Evolutionary conservation across 495 filamentous ascomycete genomes (phyloP).

Genomic region (Daldinia loculata): DNA sequence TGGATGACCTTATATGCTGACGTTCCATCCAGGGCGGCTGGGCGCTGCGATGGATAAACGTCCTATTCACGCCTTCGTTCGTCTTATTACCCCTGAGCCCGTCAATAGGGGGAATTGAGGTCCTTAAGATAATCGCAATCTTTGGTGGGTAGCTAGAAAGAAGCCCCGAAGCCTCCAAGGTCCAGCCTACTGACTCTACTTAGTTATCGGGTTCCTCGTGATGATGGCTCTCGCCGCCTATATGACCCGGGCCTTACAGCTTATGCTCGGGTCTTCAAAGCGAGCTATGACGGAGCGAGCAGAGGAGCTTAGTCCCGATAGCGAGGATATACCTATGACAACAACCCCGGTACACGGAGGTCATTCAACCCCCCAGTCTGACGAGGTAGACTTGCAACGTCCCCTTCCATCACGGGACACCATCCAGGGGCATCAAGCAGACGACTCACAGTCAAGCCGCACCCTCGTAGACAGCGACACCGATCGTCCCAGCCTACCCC

Average conservation of each 20-base stretch:
- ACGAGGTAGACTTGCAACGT: constrained; percentile 26
- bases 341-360: constrained; percentile 14
- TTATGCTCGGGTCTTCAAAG: constrained; percentile 58
- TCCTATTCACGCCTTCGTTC: constrained; percentile 65
- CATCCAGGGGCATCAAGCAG: constrained; percentile 11
- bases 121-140: constrained; percentile 62
- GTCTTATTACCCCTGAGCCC: constrained; percentile 62
- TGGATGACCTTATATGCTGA: constrained; percentile 1
- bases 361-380: constrained; percentile 15
- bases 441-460: not conserved
- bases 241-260: constrained; percentile 58
- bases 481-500: not conserved
- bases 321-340: constrained; percentile 53
- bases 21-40: constrained; percentile 56
- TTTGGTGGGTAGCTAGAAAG: constrained; percentile 51
- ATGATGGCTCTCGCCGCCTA: constrained; percentile 59
- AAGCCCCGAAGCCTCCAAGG: not conserved
- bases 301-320: constrained; percentile 56
- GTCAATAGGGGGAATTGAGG: constrained; percentile 59
- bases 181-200: not conserved
- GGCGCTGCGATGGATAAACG: constrained; percentile 63
- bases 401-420: constrained; percentile 27
- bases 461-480: not conserved
- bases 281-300: constrained; percentile 57
- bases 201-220: constrained; percentile 61